Base-by-base conservation (phyloP, 202 grass and related monocot genomes). In the Saccharum hybrid region DNA sequence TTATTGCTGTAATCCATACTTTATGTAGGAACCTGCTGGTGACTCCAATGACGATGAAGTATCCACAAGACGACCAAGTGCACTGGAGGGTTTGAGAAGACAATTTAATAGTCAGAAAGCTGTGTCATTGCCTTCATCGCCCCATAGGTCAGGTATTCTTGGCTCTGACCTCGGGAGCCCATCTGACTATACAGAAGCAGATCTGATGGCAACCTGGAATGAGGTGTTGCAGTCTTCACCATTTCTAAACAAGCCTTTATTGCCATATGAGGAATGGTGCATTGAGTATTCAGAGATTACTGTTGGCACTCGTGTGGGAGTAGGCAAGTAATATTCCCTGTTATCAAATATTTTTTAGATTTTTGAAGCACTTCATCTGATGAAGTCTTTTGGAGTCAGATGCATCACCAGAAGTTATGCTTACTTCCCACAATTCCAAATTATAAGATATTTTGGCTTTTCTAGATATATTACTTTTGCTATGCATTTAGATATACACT, bases 231-330 rank as follows among this genome's bases (percentile, higher is more conserved):
- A 87, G 81, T 92, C 93, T 77, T 96, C 93, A 76, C 88, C 90
- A 79, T 94, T 92, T 86, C 77, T 93, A 61, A 98, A 90, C 75
- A 96, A 89, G 78, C 96, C 96, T 65, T 86, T 98, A 81, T 85
- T 98, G 81, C 96, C 93, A 66, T 98, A 89, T 71, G 87, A 98
- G 85, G 93, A 96, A 86, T 98, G 96, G 91, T 72, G 81, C 81
- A 94, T 98, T 68, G 93, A 93, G 61, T 98, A 89, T 73, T 96
- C 96, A 79, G 96, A 98, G 86, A 87, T 98, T 72, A 92, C 83
- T 82, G 93, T 98, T 88, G 96, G 96, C 69, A 96, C 88, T 64
- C 96, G 96, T 73, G 96, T 98, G 54, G 96, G 96, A 79, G 92
- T 96, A 98, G 93, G 96, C 80, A 98, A 84, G 92, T 91, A 37